Percentiles rank a stretch among this genome's conserved stretches.
These are phyloP conservation scores for Backusella circina DNA, from an alignment of 192 early-diverging fungal genomes.

Conservation along the genomic window DNA sequence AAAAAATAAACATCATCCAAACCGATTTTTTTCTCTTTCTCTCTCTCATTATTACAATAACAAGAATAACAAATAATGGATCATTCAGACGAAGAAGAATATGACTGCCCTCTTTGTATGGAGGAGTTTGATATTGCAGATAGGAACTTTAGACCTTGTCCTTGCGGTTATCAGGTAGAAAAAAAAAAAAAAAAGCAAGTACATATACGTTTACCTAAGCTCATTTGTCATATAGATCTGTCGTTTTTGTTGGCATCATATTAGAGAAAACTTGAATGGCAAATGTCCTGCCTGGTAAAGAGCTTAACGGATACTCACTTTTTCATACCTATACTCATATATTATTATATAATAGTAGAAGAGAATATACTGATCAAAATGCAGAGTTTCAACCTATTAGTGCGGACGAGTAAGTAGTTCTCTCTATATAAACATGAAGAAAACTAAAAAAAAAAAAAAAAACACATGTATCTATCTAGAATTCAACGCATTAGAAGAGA, in stretches of 20 bases:
- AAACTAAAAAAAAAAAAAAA: no score
- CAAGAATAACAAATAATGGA: background rate
- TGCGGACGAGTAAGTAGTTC: conserved; percentile 69
- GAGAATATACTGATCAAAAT: conserved; percentile 86
- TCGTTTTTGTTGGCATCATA: conserved; percentile 97
- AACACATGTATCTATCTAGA: background rate
- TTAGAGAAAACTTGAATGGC: conserved; percentile 87
- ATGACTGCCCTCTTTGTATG: conserved; percentile 98
- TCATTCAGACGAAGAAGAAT: conserved; percentile 68
- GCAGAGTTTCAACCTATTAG: conserved; percentile 86
- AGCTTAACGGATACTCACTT: background rate
- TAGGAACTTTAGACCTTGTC: conserved; percentile 95
- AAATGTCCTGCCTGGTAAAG: conserved; percentile 85
- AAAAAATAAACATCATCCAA: background rate
- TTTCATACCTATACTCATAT: background rate
- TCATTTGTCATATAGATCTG: conserved; percentile 70
- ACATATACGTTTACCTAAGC: background rate
- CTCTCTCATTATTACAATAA: background rate
- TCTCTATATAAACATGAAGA: background rate
- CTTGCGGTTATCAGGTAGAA: conserved; percentile 93
- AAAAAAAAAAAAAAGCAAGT: background rate
- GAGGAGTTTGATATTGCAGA: conserved; percentile 98
- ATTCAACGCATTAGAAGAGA: conserved; percentile 69
- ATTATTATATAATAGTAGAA: conserved; percentile 51
- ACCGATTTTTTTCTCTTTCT: background rate